phyloP scores from a whole-genome alignment of 2,329 filamentous ascomycete species.

The Lecanicillium sp. region DNA sequence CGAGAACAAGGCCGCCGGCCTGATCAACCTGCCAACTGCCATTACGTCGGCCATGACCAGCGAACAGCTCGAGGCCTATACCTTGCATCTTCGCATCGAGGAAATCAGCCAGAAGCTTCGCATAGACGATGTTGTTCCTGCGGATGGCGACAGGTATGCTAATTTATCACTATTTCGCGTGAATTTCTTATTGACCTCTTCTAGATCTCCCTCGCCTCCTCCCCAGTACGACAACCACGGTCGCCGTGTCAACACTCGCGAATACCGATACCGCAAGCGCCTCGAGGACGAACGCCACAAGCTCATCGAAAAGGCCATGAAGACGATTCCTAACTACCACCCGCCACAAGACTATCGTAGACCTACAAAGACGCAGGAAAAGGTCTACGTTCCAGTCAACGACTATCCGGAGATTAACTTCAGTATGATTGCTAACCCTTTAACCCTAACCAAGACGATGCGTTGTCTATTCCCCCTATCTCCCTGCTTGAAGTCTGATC shows the following conservation, averaged over 20 bases:
- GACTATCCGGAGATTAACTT: conserved; percentile 99
- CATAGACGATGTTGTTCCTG: conserved; percentile 97
- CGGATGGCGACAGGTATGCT: conserved; percentile 86
- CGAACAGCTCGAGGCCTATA: conserved; percentile 96
- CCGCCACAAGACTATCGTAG: conserved; percentile 97
- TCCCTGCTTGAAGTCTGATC: conserved; percentile 38
- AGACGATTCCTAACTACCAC: conserved; percentile 98
- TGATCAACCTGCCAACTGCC: conserved; percentile 95
- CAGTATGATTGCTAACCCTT: conserved; percentile 99
- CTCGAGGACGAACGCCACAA: conserved; percentile 99
- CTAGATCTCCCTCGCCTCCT: conserved; percentile 86
- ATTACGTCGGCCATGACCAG: conserved; percentile 98
- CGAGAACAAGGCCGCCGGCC: conserved; percentile 95
- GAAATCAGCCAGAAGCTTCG: conserved; percentile 99
- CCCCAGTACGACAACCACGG: conserved; percentile 99
- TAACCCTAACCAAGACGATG: conserved; percentile 61
- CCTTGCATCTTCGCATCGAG: conserved; percentile 91
- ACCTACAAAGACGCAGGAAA: conserved; percentile 99
- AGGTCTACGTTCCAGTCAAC: conserved; percentile 99
- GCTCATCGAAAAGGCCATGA: conserved; percentile 98
- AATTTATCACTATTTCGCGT: neutral
- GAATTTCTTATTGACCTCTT: conserved; percentile 17
- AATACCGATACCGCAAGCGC: conserved; percentile 96
- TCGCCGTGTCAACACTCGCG: conserved; percentile 97
- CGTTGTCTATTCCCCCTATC: conserved; percentile 11